phyloP scores from a whole-genome alignment of 805 yeast genomes.

The Lipomyces chichibuensis region DNA sequence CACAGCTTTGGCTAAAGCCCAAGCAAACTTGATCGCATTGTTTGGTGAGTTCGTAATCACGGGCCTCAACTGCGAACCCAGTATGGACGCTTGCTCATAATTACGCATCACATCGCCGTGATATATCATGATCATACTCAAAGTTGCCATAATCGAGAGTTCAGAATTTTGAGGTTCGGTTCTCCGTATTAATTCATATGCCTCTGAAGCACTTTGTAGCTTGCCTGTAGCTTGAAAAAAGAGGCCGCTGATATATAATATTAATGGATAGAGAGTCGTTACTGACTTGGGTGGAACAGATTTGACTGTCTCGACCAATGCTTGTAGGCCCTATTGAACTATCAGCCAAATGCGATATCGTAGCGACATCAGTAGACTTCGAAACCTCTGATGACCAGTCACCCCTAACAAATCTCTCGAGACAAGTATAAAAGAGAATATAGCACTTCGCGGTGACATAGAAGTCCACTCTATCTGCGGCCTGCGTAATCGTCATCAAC shows the following conservation, averaged over 20 bases:
- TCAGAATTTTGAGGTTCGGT: conserved; percentile 15
- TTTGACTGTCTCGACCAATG: conserved; percentile 13
- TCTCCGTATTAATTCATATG: conserved; percentile 9
- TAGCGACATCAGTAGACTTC: not conserved
- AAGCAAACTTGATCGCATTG: conserved; percentile 18
- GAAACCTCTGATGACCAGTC: conserved; percentile 20
- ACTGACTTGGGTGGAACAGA: conserved; percentile 3
- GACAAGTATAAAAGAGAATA: conserved; percentile 15
- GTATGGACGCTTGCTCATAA: conserved; percentile 9
- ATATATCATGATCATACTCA: conserved; percentile 13
- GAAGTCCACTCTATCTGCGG: conserved; percentile 14
- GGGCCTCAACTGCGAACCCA: conserved; percentile 8
- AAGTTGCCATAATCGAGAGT: conserved; percentile 15
- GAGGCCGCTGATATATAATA: conserved; percentile 27
- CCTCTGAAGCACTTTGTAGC: conserved; percentile 23
- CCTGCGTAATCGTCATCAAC: conserved; percentile 13
- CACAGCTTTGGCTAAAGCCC: conserved; percentile 15
- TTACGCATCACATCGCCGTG: conserved; percentile 12
- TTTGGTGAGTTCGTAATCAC: conserved; percentile 11
- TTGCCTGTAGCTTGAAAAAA: conserved; percentile 34
- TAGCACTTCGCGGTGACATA: conserved; percentile 8
- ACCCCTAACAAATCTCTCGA: conserved; percentile 22
- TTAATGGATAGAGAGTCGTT: conserved; percentile 12
- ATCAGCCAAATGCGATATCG: not conserved
- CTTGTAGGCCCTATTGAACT: not conserved